These are phyloP conservation scores for Tricholoma hemisulphureum DNA, from an alignment of 768 basidiomycete genomes.

Conservation along the genomic window DNA sequence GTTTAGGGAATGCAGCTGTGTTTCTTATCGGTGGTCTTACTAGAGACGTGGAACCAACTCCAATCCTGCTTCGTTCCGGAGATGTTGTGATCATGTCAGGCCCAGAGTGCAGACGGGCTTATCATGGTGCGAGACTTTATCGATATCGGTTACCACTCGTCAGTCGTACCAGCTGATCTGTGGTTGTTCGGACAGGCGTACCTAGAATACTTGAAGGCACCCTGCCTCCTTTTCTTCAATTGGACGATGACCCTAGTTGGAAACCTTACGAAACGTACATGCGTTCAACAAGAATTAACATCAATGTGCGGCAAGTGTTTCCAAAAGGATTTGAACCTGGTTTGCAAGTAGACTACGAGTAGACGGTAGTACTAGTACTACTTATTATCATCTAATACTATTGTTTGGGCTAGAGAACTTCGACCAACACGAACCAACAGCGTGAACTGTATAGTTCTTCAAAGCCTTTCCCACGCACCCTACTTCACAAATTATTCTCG, in stretches of 20 bases:
- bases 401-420: neutral
- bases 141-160: too few relatives aligned
- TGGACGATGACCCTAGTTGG: constrained; percentile 48
- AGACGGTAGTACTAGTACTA: constrained; percentile 1
- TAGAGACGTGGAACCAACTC: constrained; percentile 70
- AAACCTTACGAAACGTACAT: constrained; percentile 62
- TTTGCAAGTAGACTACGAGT: neutral
- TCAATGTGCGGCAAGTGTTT: constrained; percentile 90
- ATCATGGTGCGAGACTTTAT: constrained; percentile 73
- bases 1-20: constrained; percentile 84
- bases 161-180: neutral
- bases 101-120: constrained; percentile 77
- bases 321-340: constrained; percentile 60
- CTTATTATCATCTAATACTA: neutral
- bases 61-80: constrained; percentile 86
- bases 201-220: constrained; percentile 85
- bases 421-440: neutral
- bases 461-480: constrained; percentile 35
- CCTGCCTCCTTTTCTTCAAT: constrained; percentile 59
- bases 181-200: constrained; percentile 52
- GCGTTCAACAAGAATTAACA: constrained; percentile 72
- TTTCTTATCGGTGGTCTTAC: constrained; percentile 88
- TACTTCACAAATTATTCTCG: constrained; percentile 20
- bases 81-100: constrained; percentile 95
- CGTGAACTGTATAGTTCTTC: constrained; percentile 38